Base-by-base conservation (phyloP, 331 rosid species). In the Erythrophleum ivorense region DNA sequence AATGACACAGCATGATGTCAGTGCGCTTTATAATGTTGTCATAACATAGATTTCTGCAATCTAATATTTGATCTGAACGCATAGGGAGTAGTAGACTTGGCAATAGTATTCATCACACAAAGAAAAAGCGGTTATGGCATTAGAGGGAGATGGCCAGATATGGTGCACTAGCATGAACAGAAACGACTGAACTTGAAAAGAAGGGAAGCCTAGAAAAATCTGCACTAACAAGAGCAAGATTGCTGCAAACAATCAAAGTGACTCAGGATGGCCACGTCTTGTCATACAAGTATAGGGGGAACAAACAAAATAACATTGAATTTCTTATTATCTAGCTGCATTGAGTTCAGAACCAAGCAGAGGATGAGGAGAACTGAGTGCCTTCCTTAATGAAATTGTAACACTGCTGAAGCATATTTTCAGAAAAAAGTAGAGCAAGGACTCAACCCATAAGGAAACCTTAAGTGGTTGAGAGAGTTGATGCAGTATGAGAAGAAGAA, bases 101-200 rank as follows among this genome's bases (percentile, higher is more conserved):
- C 29, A 24, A 24, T 36, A 57, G 52, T 11, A 48, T 77, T 75
- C 14, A 77, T 45, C 55, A 45, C 48, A 75, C 73, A 57, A 59
- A 55, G 82, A 83, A 64, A 73, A 24, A 7, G 43, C 10, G 60
- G 96, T 91, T 86, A 92, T 94, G 69, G 97, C 97, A 83, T 91
- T 92, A 36, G 97, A 88, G 79, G 98, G 92, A 88, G 97, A 92
- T 65, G 97, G 93, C 98, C 98, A 94, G 82, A 94, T 92, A 83
- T 92, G 97, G 94, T 0, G 97, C 98, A 52, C 97, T 97, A 15
- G 97, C 98, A 80, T 92, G 97, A 84, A 94, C 94, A 73, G 97
- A 97, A 83, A 88, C 91, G 16, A 91, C 90, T 10, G 94, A 94
- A 62, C 97, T 91, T 40, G 97, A 88, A 49, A 90, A 18, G 67